These are phyloP conservation scores for Talaromyces proteolyticus DNA, from an alignment of 495 filamentous ascomycete species.

Conservation along the genomic window DNA sequence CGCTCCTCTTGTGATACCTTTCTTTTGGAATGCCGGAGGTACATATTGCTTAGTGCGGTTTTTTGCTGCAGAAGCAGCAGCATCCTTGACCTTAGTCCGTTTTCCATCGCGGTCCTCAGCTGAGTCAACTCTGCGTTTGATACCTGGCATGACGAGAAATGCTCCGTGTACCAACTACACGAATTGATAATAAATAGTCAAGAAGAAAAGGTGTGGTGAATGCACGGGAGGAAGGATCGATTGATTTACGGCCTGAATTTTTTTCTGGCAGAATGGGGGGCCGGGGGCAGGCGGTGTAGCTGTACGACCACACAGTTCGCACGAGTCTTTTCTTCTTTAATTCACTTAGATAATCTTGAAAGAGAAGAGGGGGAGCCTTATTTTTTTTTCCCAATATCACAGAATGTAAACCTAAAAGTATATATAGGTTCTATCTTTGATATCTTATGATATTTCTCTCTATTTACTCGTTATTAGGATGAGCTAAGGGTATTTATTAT, in stretches of 20 bases:
- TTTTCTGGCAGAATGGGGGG: background rate
- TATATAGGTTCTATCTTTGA: too few relatives aligned
- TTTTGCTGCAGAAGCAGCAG: slow-evolving; percentile 15
- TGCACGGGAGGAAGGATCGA: background rate
- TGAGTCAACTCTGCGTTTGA: slow-evolving; percentile 37
- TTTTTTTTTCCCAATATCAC: too few relatives aligned
- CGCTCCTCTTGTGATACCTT: slow-evolving; percentile 21
- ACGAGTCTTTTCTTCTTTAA: too few relatives aligned
- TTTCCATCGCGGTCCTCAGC: slow-evolving; percentile 43
- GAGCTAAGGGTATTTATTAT: too few relatives aligned
- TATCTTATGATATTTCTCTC: too few relatives aligned
- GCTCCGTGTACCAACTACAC: slow-evolving; percentile 2
- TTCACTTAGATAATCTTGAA: too few relatives aligned
- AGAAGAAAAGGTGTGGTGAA: background rate
- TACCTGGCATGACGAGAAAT: slow-evolving; percentile 31
- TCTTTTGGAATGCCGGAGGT: slow-evolving; percentile 24
- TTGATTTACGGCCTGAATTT: background rate
- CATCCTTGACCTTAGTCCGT: slow-evolving; percentile 37
- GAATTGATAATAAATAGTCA: background rate
- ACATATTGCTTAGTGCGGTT: slow-evolving; percentile 26
- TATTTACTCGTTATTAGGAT: too few relatives aligned
- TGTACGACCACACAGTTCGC: too few relatives aligned
- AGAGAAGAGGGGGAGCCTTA: too few relatives aligned
- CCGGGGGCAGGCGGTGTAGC: background rate
- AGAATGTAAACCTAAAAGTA: too few relatives aligned